These are phyloP conservation scores for Saraca asoca DNA, from an alignment of 331 rosid species.

Conservation along the genomic window DNA sequence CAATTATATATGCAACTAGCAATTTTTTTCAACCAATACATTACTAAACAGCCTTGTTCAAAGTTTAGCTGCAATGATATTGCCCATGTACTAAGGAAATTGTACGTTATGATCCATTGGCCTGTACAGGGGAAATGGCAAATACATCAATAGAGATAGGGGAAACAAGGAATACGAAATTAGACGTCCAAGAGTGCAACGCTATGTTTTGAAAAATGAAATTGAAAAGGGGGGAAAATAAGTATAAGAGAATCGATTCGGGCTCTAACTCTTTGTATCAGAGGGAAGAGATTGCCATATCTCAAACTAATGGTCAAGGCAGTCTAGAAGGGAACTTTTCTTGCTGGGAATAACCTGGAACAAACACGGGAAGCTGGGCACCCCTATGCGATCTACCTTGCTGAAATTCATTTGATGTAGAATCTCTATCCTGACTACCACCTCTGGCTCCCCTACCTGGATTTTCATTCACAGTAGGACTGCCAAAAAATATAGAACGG, in stretches of 20 bases:
- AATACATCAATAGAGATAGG: conserved; percentile 25
- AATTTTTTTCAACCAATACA: background rate
- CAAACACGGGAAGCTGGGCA: conserved; percentile 76
- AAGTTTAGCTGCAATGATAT: conserved; percentile 26
- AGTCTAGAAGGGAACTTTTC: conserved; percentile 52
- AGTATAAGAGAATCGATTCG: too few relatives aligned
- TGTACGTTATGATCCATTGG: conserved; percentile 26
- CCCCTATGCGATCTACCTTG: conserved; percentile 66
- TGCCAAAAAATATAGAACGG: conserved; percentile 72
- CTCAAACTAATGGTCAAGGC: background rate
- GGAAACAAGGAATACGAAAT: conserved; percentile 23
- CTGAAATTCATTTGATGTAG: conserved; percentile 47
- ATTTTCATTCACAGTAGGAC: conserved; percentile 63
- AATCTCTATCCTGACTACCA: conserved; percentile 46
- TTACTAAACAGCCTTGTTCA: conserved; percentile 7
- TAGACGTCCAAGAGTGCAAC: conserved; percentile 14
- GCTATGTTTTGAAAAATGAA: conserved; percentile 10
- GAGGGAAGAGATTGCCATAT: background rate
- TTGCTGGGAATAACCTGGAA: conserved; percentile 62
- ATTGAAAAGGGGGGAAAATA: background rate
- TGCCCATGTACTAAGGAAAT: background rate
- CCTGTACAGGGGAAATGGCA: conserved; percentile 43
- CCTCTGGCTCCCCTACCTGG: conserved; percentile 49
- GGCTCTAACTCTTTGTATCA: background rate
- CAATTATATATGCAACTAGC: too few relatives aligned